These are phyloP conservation scores for Moniliophthora roreri DNA, from an alignment of 1,284 basidiomycete genomes.

Conservation along the genomic window DNA sequence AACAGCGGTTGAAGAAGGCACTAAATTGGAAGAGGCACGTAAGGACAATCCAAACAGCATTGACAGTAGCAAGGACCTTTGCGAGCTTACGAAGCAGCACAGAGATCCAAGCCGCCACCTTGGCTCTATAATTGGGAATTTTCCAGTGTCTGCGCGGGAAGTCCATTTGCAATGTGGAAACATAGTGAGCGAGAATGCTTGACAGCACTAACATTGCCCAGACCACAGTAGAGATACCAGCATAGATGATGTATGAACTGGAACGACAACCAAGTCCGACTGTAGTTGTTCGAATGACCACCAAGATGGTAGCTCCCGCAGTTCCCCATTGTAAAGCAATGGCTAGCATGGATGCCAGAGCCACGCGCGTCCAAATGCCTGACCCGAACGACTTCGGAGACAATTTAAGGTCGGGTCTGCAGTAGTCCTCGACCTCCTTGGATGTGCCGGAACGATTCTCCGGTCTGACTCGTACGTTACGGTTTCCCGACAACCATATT, in stretches of 20 bases:
- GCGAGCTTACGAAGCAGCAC: constrained; percentile 20
- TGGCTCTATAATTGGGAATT: not conserved
- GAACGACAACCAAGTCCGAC: constrained; percentile 25
- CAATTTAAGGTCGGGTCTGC: constrained; percentile 2
- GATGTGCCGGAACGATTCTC: constrained; percentile 17
- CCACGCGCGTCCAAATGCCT: constrained; percentile 20
- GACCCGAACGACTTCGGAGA: constrained; percentile 16
- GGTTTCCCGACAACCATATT: constrained; percentile 9
- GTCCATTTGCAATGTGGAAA: not conserved
- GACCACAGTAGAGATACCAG: constrained; percentile 20
- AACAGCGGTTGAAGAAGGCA: constrained; percentile 23
- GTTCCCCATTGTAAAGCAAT: constrained; percentile 26
- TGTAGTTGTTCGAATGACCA: constrained; percentile 20
- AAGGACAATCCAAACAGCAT: constrained; percentile 23
- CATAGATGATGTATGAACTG: constrained; percentile 23
- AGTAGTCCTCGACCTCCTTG: constrained; percentile 7
- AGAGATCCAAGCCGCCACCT: constrained; percentile 9
- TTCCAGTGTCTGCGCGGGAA: too few relatives aligned
- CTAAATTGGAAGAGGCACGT: constrained; percentile 25
- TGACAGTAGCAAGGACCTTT: constrained; percentile 23
- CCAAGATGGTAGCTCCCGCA: constrained; percentile 21
- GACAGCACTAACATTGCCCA: constrained; percentile 16
- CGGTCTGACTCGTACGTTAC: constrained; percentile 4
- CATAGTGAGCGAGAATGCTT: constrained; percentile 20
- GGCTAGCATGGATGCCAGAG: constrained; percentile 19